These are phyloP conservation scores for Paspalum notatum DNA, from an alignment of 176 grass and related monocot genomes.

Conservation along the genomic window DNA sequence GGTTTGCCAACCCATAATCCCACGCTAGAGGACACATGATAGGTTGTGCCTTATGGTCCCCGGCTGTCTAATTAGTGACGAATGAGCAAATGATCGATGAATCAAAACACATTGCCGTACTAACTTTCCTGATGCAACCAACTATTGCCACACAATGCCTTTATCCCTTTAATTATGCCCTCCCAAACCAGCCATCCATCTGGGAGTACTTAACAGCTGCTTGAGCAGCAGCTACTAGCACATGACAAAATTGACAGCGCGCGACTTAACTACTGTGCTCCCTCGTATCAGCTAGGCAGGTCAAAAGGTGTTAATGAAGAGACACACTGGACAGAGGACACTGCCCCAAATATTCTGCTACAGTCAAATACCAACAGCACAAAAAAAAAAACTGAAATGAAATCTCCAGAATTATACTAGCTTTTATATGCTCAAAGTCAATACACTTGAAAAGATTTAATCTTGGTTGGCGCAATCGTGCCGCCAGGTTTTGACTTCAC, in stretches of 20 bases:
- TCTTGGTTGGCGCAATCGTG: background rate
- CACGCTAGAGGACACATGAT: slow-evolving; percentile 1
- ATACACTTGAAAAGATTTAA: background rate
- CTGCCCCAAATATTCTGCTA: slow-evolving; percentile 32
- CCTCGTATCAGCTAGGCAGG: background rate
- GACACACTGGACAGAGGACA: background rate
- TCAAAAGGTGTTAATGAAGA: slow-evolving; percentile 37
- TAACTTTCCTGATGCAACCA: background rate
- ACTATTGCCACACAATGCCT: background rate
- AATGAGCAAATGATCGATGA: slow-evolving; percentile 30
- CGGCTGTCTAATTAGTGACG: background rate
- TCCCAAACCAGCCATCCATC: background rate
- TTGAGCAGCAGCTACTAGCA: slow-evolving; percentile 7
- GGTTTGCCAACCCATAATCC: background rate
- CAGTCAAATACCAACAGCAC: background rate
- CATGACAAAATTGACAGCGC: slow-evolving; percentile 8
- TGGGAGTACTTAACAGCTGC: background rate
- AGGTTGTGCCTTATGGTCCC: slow-evolving; percentile 12
- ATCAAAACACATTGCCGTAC: slow-evolving; percentile 16
- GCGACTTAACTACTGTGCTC: no score
- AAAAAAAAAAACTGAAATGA: background rate
- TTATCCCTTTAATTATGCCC: background rate
- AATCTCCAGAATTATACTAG: background rate
- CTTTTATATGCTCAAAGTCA: background rate
- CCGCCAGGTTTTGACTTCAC: background rate